Evolutionary conservation across 306 rosid species (phyloP), one percentile per base, ranked within the genome.

Genomic region (Dryas drummondii): DNA sequence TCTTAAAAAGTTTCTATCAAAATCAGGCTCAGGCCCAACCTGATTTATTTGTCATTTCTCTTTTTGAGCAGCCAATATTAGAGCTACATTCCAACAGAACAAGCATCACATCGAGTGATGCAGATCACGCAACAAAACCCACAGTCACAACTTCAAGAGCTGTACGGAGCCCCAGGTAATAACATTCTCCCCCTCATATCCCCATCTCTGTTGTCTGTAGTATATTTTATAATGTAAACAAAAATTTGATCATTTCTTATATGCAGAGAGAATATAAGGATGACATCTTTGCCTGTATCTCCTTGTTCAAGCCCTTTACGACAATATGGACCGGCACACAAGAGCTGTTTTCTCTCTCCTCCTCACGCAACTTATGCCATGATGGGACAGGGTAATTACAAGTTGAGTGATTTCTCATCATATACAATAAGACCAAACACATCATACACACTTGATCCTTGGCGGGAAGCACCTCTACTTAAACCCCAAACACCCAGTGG

Each of bases 291-390:
- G 82, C 99, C 97, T 0, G 99, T 92, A 16, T 94, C 99, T 51
- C 99, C 99, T 47, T 81, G 88, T 77, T 94, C 99, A 59, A 94
- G 99, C 83, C 99, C 99, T 15, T 78, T 94, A 78, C 86, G 97
- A 78, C 92, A 86, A 32, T 75, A 81, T 54, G 87, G 92, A 45
- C 75, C 87, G 0, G 77, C 84, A 16, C 84, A 90, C 50, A 77
- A 72, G 78, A 89, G 88, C 84, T 77, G 81, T 71, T 82, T 85
- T 59, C 84, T 82, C 73, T 94, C 99, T 80, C 99, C 99, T 58
- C 97, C 97, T 12, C 98, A 90, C 79, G 86, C 93, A 6, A 56
- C 79, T 57, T 84, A 86, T 82, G 75, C 87, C 41, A 47, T 59
- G 80, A 72, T 76, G 85, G 92, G 87, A 72, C 96, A 85, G 84